phyloP scores from a whole-genome alignment of 208 protist species.

The Angomonas deanei region DNA sequence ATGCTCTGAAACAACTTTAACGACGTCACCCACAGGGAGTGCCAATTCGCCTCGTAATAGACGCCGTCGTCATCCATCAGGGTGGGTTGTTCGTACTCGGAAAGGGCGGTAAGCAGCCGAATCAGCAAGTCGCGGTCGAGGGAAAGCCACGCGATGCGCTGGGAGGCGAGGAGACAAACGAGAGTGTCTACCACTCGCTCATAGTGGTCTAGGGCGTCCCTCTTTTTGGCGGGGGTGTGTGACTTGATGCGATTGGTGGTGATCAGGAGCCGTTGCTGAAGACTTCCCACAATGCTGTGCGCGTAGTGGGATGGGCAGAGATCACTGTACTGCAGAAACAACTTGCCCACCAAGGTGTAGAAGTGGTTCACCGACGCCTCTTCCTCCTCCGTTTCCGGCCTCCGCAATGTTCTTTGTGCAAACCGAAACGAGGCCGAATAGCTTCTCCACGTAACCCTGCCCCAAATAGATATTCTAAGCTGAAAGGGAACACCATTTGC shows the following conservation, averaged over 20 bases:
- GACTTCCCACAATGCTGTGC: neutral
- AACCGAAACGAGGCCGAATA: neutral
- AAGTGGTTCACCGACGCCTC: neutral
- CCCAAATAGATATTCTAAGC: neutral
- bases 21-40: constrained; percentile 1
- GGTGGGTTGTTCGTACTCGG: neutral
- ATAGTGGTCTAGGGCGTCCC: neutral
- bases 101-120: neutral
- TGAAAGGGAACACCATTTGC: neutral
- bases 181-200: neutral
- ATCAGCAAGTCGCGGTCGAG: neutral
- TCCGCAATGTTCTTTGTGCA: neutral
- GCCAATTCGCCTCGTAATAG: neutral
- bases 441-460: neutral
- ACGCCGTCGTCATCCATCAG: neutral
- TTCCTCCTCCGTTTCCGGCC: neutral
- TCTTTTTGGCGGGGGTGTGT: neutral
- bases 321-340: neutral
- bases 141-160: neutral
- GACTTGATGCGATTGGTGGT: neutral
- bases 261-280: neutral
- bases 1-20: neutral
- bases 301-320: neutral
- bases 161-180: neutral
- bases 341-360: neutral